Base-by-base conservation (phyloP, 176 grass and related monocot species). In the Alloteropsis semialata region DNA sequence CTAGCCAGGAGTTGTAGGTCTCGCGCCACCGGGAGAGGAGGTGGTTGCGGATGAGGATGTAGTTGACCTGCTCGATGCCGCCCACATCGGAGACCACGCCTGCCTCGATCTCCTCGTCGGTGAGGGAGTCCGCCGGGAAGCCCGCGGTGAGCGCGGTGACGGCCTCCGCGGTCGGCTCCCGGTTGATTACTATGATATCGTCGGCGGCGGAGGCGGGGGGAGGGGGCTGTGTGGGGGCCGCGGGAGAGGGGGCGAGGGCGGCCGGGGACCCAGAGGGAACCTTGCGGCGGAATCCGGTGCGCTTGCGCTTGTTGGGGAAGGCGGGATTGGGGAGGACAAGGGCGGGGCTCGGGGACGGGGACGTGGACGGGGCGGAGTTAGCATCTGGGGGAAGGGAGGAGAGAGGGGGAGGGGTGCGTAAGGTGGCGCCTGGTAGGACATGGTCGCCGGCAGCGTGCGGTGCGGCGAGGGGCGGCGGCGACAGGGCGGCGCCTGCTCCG, bases 31-130 rank as follows among this genome's bases (percentile, higher is more conserved):
- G 57, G 51, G 78, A 82, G 73, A 99, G 87, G 51, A 92, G 90
- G 80, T 99, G 96, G 85, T 99, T 99, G 53, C 93, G 93, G 62
- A 99, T 93, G 72, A 99, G 93, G 76, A 99, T 96, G 84, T 99
- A 96, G 71, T 99, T 99, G 36, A 99, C 96, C 92, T 99, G 96
- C 83, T 99, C 93, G 65, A 99, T 99, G 73, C 96, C 96, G 46
- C 92, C 96, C 14, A 99, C 81, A 69, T 92, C 90, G 5, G 96
- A 92, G 53, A 99, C 93, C 61, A 99, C 93, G 80, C 89, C 89
- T 3, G 93, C 96, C 81, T 99, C 96, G 50, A 99, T 96, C 92
- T 99, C 96, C 86, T 99, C 96, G 46, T 99, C 96, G 72, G 96
- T 99, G 76, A 99, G 91, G 42, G 96, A 96, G 65, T 99, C 93